A percentile compares a stretch with the other conserved stretches of the same genome.
phyloP scores from a whole-genome alignment of 371 early-diverging fungal species.

The Funneliformis caledonium region DNA sequence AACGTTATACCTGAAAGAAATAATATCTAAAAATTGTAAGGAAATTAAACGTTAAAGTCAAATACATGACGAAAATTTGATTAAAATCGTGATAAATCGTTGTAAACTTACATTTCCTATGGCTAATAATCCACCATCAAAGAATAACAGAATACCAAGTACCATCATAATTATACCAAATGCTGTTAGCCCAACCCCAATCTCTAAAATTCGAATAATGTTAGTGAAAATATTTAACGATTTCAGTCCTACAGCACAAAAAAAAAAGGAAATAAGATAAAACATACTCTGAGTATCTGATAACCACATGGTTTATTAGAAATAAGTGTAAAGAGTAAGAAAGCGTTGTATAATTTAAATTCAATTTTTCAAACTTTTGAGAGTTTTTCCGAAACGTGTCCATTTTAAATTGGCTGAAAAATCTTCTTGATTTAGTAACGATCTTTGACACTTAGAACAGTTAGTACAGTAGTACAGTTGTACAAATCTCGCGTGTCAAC shows the following conservation, averaged over 20 bases:
- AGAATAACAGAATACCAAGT: constrained; percentile 89
- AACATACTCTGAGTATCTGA: constrained; percentile 37
- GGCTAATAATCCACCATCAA: constrained; percentile 94
- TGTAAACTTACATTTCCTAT: constrained; percentile 87
- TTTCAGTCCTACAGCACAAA: neutral
- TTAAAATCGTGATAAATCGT: neutral
- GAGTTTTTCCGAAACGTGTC: too few relatives aligned
- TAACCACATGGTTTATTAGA: constrained; percentile 32
- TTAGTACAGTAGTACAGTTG: too few relatives aligned
- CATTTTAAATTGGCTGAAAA: too few relatives aligned
- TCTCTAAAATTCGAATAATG: constrained; percentile 61
- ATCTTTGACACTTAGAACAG: too few relatives aligned
- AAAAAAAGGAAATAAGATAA: neutral
- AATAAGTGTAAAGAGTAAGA: neutral
- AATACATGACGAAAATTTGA: neutral
- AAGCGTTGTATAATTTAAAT: too few relatives aligned
- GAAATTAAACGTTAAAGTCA: neutral
- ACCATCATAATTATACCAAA: constrained; percentile 94
- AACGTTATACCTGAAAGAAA: constrained; percentile 88
- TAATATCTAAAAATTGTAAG: constrained; percentile 66
- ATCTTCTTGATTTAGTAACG: too few relatives aligned
- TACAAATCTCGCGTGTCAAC: too few relatives aligned
- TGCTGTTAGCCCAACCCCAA: constrained; percentile 95
- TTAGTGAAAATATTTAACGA: neutral
- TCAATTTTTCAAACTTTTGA: too few relatives aligned